Percentiles rank a stretch among this genome's conserved stretches.
Conservation (phyloP, 2,329 filamentous ascomycete species). For the Boeremia exigua region DNA sequence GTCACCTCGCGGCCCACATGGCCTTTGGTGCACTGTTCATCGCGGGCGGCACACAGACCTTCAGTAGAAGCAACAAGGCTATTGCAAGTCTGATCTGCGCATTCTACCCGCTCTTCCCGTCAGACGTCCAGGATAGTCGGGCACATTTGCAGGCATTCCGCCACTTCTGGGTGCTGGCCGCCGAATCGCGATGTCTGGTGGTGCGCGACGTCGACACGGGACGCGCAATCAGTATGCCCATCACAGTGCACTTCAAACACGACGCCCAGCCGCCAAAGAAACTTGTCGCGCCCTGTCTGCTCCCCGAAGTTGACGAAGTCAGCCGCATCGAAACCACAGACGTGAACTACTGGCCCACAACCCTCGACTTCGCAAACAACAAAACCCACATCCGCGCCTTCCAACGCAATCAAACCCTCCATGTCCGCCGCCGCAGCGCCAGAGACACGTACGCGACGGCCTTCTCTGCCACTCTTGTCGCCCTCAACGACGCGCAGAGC, state of each 20-base stretch:
- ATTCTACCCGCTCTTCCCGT: constrained; percentile 93
- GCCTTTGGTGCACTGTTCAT: constrained; percentile 91
- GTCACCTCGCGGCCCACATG: constrained; percentile 89
- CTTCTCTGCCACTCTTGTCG: constrained; percentile 78
- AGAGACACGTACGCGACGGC: constrained; percentile 64
- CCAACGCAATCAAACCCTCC: constrained; percentile 72
- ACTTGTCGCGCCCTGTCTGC: constrained; percentile 62
- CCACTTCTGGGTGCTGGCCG: constrained; percentile 95
- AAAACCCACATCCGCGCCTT: constrained; percentile 69
- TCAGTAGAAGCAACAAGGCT: constrained; percentile 86
- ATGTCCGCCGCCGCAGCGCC: constrained; percentile 70
- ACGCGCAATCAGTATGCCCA: constrained; percentile 75
- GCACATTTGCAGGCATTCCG: constrained; percentile 95
- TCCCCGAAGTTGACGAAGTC: constrained; percentile 70
- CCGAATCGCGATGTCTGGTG: constrained; percentile 86
- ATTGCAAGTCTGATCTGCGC: constrained; percentile 85
- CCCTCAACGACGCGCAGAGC: constrained; percentile 67
- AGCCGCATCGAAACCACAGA: constrained; percentile 66
- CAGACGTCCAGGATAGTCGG: constrained; percentile 87
- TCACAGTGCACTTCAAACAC: constrained; percentile 67
- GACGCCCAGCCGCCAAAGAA: constrained; percentile 37
- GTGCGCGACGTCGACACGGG: constrained; percentile 85
- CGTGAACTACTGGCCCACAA: constrained; percentile 79
- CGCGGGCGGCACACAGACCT: constrained; percentile 89
- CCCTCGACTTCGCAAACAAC: constrained; percentile 73